A percentile compares a stretch with the other conserved stretches of the same genome.
Conservation (phyloP, 331 rosid species). For the Malus hybrid region DNA sequence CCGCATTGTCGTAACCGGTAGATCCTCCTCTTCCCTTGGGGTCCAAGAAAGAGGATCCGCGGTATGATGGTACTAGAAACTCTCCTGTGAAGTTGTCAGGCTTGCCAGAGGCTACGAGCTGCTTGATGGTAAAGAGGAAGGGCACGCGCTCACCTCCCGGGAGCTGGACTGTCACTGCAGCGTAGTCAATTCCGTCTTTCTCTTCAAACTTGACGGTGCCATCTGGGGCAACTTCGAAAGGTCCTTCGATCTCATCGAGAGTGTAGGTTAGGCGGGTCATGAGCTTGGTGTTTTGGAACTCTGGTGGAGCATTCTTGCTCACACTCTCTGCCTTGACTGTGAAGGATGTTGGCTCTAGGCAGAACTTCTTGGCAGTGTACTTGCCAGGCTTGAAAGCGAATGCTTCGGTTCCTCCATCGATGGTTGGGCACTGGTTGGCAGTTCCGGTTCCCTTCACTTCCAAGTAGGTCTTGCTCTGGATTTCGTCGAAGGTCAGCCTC, state of each 20-base stretch:
- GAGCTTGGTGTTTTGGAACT: constrained; percentile 93
- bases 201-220: constrained; percentile 78
- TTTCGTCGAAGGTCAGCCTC: constrained; percentile 83
- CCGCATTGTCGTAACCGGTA: constrained; percentile 81
- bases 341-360: constrained; percentile 95
- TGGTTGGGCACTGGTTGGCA: constrained; percentile 94
- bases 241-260: constrained; percentile 92
- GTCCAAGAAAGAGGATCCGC: constrained; percentile 94
- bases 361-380: constrained; percentile 69
- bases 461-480: constrained; percentile 89
- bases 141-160: constrained; percentile 99
- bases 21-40: constrained; percentile 99
- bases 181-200: constrained; percentile 94
- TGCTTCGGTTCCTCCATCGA: constrained; percentile 74
- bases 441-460: constrained; percentile 96
- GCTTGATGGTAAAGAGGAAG: constrained; percentile 88
- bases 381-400: constrained; percentile 82
- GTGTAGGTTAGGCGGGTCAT: constrained; percentile 99
- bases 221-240: constrained; percentile 70
- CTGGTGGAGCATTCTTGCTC: constrained; percentile 70
- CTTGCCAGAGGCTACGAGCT: constrained; percentile 85
- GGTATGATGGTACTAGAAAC: constrained; percentile 82
- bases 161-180: constrained; percentile 90
- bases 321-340: constrained; percentile 88
- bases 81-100: constrained; percentile 67